Base-by-base conservation (phyloP, 2,329 filamentous ascomycete species). In the Aureobasidium sp. region DNA sequence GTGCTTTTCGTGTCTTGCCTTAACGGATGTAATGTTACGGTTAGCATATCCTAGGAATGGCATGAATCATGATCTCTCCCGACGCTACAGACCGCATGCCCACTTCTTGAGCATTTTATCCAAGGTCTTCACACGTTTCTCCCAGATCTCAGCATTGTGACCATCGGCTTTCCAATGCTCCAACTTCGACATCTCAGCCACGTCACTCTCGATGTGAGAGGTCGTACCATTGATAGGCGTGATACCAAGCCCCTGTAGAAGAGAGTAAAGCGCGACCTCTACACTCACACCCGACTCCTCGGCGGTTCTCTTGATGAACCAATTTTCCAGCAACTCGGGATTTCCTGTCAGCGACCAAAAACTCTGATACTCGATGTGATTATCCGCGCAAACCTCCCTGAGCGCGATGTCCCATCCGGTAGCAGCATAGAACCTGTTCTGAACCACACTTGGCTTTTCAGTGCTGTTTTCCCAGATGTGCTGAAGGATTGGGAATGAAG, bases 341-440 rank as follows among this genome's bases (percentile, higher is more conserved):
- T 85, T 85, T 0, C 78, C 83, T 0, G 80, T 83, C 69, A 85
- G 66, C 1, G 82, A 85, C 82, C 83, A 84, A 69, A 85, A 85
- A 45, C 77, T 78, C 66, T 85, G 80, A 63, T 84, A 85, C 23
- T 78, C 70, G 50, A 86, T 81, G 1, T 71, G 72, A 13, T 80
- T 73, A 38, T 80, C 74, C 5, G 68, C 69, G 66, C 83, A 85
- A 68, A 81, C 83, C 0, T 74, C 72, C 23, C 88, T 81, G 17
- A 92, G 71, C 0, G 75, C 73, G 0, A 75, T 73, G 64, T 92
- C 89, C 66, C 81, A 88, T 2, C 70, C 68, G 0, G 83, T 87
- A 2, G 74, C 73, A 1, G 74, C 72, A 68, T 86, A 82, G 73
- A 94, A 90, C 1, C 87, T 81, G 68, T 94, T 93, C 74, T 94